A percentile compares a stretch with the other conserved stretches of the same genome.
Conservation (phyloP, 106 monocot genomes). For the Allium cepa region DNA sequence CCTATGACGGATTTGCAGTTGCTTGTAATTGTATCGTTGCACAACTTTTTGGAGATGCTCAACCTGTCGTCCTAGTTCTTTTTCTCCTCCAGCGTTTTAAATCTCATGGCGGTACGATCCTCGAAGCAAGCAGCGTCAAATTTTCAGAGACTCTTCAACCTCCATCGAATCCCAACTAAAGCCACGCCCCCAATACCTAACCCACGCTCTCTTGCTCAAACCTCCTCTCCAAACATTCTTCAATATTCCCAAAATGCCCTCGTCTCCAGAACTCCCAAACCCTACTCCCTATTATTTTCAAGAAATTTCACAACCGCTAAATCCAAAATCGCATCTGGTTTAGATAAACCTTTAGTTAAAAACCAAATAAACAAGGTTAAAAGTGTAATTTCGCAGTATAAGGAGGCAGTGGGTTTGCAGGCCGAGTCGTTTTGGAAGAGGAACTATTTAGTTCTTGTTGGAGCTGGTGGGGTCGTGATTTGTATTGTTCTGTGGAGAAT, state of each 20-base stretch:
- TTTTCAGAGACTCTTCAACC: constrained; percentile 22
- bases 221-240: background rate
- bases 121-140: constrained; percentile 13
- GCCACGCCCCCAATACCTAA: constrained; percentile 4
- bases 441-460: constrained; percentile 70
- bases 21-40: too few relatives aligned
- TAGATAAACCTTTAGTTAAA: constrained; percentile 22
- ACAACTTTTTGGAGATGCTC: too few relatives aligned
- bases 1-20: too few relatives aligned
- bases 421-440: constrained; percentile 94
- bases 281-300: background rate
- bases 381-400: constrained; percentile 38
- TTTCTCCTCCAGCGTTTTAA: too few relatives aligned
- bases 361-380: constrained; percentile 32
- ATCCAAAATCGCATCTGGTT: constrained; percentile 13
- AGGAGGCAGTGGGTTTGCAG: constrained; percentile 70
- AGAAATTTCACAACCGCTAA: constrained; percentile 7
- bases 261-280: background rate
- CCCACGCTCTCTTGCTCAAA: background rate
- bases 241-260: background rate
- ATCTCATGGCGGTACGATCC: constrained; percentile 25
- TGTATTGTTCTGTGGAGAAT: constrained; percentile 77
- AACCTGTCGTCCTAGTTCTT: too few relatives aligned
- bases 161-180: constrained; percentile 16
- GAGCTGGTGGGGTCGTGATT: constrained; percentile 45